Evolutionary conservation across 2,329 filamentous ascomycete species (phyloP), one percentile per base, ranked within the genome.

Genomic region (Cordyceps tenuipes): DNA sequence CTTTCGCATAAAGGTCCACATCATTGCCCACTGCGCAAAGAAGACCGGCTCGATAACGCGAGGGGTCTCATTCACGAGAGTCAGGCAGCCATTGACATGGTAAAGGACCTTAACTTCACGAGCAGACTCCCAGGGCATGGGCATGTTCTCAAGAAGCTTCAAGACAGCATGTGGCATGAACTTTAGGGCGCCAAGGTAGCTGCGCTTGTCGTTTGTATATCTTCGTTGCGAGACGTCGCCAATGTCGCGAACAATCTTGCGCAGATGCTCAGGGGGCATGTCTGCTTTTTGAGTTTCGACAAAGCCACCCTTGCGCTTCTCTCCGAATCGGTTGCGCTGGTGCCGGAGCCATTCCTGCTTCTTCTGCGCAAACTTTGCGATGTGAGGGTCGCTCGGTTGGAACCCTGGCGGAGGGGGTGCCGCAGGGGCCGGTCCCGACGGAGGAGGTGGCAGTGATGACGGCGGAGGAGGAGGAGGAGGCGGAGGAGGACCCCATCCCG

Each of bases 211-310:
- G 70, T 89, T 96, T 66, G 91, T 97, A 79, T 97, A 99, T 75
- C 97, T 97, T 79, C 97, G 97, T 75, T 99, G 95, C 58, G 93
- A 97, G 55, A 99, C 93, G 79, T 99, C 94, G 67, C 95, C 95
- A 71, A 99, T 99, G 74, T 99, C 94, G 73, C 89, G 91, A 62
- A 99, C 93, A 64, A 97, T 97, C 79, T 99, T 99, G 67, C 95
- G 90, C 72, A 99, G 72, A 83, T 99, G 94, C 79, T 97, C 94
- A 0, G 94, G 93, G 0, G 94, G 95, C 90, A 99, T 96, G 69
- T 99, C 94, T 10, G 91, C 91, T 80, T 99, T 99, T 71, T 97
- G 93, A 7, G 92, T 96, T 76, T 99, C 93, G 1, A 99, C 91
- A 64, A 97, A 97, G 0, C 95, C 94, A 23, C 88, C 91, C 76